Base-by-base conservation (phyloP, 257 asterid species). In the Rauvolfia tetraphylla region DNA sequence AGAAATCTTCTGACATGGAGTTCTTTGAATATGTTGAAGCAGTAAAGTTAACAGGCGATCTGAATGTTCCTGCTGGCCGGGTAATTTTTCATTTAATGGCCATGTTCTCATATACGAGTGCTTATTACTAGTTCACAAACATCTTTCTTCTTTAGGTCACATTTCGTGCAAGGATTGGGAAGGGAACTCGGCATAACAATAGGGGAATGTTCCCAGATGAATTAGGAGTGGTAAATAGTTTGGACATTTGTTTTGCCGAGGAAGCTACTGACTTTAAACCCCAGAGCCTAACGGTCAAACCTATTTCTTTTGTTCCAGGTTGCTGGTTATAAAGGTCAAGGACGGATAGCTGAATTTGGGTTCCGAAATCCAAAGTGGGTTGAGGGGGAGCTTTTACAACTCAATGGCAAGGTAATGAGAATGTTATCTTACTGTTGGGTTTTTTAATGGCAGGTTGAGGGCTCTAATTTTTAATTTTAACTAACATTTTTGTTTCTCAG, bases 21-120 rank as follows among this genome's bases (percentile, higher is more conserved):
- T 95, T 95, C 89, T 95, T 91, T 76, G 99, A 92, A 88, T 95
- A 95, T 82, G 96, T 95, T 51, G 99, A 95, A 88, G 99, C 99
- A 11, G 96, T 95, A 81, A 95, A 92, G 86, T 84, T 95, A 84
- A 92, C 99, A 1, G 99, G 98, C 76, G 99, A 95, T 85, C 85
- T 92, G 76, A 92, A 92, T 83, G 97, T 95, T 79, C 98, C 98
- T 46, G 99, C 97, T 76, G 99, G 99, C 68, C 91, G 91, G 94
- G 99, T 92, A 76, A 61, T 72, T 71, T 59, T 68, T 41, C 41
- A 49, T 78, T 70, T 70, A 36, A 69, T 75, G 17, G 34, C 39
- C 68, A 58, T 18, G 67, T 74, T 67, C n/a, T 68, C 46, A 22
- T 81, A 39, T 78, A 33, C 57, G 76, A 65, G 29, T 44, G 44